phyloP scores from a whole-genome alignment of 2,329 filamentous ascomycete species.

The Berkeleyomyces rouxiae region DNA sequence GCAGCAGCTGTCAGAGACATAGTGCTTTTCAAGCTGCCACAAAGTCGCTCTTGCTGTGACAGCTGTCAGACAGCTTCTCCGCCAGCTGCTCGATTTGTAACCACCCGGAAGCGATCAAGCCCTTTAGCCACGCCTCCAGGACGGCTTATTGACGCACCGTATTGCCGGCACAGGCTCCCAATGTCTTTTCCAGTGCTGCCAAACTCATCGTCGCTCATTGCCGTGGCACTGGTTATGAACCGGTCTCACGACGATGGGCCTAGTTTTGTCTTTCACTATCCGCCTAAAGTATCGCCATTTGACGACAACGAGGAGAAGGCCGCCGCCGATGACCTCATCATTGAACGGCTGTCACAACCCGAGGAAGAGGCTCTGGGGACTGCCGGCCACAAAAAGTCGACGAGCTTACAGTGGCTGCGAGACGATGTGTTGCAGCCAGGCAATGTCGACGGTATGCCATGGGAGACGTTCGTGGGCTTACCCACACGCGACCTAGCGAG shows the following conservation, averaged over 20 bases:
- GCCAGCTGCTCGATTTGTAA: not conserved
- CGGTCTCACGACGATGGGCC: constrained; percentile 57
- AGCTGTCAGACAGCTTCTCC: not conserved
- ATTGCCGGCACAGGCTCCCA: constrained; percentile 15
- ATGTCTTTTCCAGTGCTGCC: constrained; percentile 35
- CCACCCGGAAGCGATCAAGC: not conserved
- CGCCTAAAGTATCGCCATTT: constrained; percentile 33
- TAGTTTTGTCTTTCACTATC: constrained; percentile 75
- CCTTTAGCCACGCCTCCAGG: not conserved
- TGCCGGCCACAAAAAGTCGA: constrained; percentile 16
- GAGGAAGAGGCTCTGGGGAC: constrained; percentile 17
- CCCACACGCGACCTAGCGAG: constrained; percentile 64
- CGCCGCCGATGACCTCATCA: constrained; percentile 36
- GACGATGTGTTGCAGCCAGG: constrained; percentile 30
- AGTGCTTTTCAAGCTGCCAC: too few species aligned
- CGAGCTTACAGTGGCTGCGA: constrained; percentile 19
- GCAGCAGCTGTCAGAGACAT: not conserved
- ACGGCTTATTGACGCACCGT: too few species aligned
- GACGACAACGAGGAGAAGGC: constrained; percentile 20
- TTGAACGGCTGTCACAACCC: constrained; percentile 29
- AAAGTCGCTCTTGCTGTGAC: not conserved
- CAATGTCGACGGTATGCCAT: constrained; percentile 41
- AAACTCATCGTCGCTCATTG: constrained; percentile 42
- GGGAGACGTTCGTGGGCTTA: constrained; percentile 60
- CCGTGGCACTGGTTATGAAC: constrained; percentile 57